phyloP scores from a whole-genome alignment of 306 rosid species.

The Glycine tomentella region DNA sequence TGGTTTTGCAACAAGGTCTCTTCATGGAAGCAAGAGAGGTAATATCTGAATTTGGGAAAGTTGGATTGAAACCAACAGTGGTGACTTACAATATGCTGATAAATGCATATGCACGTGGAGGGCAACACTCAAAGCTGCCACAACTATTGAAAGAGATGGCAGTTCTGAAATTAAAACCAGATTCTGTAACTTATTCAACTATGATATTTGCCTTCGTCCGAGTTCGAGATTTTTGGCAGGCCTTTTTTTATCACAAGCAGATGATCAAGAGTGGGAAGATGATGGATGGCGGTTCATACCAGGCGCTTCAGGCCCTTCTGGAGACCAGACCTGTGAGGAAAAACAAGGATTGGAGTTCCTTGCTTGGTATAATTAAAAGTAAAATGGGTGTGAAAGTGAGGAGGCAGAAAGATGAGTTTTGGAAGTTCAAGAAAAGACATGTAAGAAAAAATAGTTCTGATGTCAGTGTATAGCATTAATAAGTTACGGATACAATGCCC shows the following conservation, averaged over 20 bases:
- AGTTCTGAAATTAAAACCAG: constrained; percentile 72
- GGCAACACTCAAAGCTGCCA: constrained; percentile 77
- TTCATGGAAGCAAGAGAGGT: constrained; percentile 83
- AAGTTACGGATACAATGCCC: constrained; percentile 16
- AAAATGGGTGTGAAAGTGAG: constrained; percentile 67
- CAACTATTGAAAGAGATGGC: constrained; percentile 84
- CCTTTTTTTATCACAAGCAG: constrained; percentile 78
- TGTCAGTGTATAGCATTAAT: background rate
- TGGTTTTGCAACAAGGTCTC: constrained; percentile 90
- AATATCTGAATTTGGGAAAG: constrained; percentile 74
- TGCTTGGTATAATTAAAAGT: constrained; percentile 65
- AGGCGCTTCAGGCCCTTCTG: constrained; percentile 73
- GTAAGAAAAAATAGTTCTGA: constrained; percentile 46
- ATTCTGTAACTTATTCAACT: constrained; percentile 82
- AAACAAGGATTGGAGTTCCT: constrained; percentile 76
- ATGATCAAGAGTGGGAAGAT: constrained; percentile 77
- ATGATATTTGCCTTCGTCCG: constrained; percentile 82
- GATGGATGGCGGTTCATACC: constrained; percentile 70
- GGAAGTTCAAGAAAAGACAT: constrained; percentile 74
- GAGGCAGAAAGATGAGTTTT: constrained; percentile 87
- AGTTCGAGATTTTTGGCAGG: constrained; percentile 72
- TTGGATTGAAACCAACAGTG: constrained; percentile 79
- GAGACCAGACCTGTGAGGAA: constrained; percentile 66
- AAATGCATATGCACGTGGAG: constrained; percentile 92
- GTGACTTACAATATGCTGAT: constrained; percentile 88